Percentiles rank a stretch among this genome's conserved stretches.
Conservation (phyloP, 139 green algal genomes). For the Ostreobium quekettii region DNA sequence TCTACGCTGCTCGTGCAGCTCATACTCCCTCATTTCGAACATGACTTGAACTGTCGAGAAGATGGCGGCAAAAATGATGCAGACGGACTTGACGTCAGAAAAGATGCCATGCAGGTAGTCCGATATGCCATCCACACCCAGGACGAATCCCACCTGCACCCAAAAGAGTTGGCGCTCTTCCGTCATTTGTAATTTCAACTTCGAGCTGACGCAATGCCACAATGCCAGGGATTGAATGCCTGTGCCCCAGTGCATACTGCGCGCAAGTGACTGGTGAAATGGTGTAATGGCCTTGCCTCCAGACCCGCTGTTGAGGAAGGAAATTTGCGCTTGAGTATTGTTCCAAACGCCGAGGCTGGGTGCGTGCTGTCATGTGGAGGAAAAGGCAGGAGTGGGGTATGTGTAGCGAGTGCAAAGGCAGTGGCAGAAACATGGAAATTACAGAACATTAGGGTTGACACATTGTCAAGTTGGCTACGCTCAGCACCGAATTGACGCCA, state of each 20-base stretch:
- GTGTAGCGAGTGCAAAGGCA: no score
- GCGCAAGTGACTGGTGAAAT: no score
- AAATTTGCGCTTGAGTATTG: neutral
- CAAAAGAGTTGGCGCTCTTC: neutral
- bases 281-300: no score
- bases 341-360: neutral
- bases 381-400: no score
- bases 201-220: no score
- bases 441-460: no score
- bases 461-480: no score
- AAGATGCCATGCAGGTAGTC: slow-evolving; percentile 36
- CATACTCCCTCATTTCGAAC: slow-evolving; percentile 47
- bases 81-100: slow-evolving; percentile 27
- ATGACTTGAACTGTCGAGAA: slow-evolving; percentile 69
- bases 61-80: slow-evolving; percentile 37
- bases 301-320: neutral
- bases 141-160: slow-evolving; percentile 55
- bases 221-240: no score
- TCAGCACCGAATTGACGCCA: no score
- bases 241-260: no score
- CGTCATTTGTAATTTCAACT: neutral
- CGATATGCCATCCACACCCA: slow-evolving; percentile 35
- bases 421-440: no score
- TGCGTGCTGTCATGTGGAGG: no score
- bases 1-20: slow-evolving; percentile 13